phyloP scores from a whole-genome alignment of 2,329 filamentous ascomycete genomes.

The Aspergillus floridensis region DNA sequence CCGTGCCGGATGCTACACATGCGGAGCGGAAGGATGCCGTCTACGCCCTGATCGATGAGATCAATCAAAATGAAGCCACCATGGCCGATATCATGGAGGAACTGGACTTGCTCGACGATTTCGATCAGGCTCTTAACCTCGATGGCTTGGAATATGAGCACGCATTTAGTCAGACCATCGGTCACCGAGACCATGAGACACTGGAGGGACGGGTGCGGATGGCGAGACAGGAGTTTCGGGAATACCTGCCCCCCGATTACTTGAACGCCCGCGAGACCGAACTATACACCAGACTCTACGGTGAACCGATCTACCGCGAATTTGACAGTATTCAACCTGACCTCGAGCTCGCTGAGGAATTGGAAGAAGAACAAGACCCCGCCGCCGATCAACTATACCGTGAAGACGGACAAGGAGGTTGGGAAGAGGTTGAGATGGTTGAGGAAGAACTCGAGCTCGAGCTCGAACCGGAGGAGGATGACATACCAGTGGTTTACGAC shows the following conservation, averaged over 20 bases:
- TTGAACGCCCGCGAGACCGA: conserved; percentile 68
- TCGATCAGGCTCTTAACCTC: conserved; percentile 22
- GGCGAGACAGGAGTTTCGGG: conserved; percentile 72
- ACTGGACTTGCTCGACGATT: conserved; percentile 30
- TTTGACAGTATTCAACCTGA: conserved; percentile 50
- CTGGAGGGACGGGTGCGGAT: conserved; percentile 56
- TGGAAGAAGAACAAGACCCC: conserved; percentile 30
- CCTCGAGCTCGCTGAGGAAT: conserved; percentile 24
- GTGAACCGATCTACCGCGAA: conserved; percentile 73
- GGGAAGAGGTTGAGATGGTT: neutral
- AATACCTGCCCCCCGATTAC: conserved; percentile 70
- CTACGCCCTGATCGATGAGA: conserved; percentile 38
- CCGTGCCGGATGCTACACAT: conserved; percentile 14
- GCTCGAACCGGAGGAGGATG: conserved; percentile 19
- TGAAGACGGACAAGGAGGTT: conserved; percentile 34
- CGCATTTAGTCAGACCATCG: conserved; percentile 29
- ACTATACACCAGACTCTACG: conserved; percentile 79
- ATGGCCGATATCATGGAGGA: conserved; percentile 37
- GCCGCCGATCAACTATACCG: conserved; percentile 33
- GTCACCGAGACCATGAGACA: conserved; percentile 31
- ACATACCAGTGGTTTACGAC: conserved; percentile 29
- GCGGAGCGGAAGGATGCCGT: conserved; percentile 30
- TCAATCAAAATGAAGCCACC: conserved; percentile 36
- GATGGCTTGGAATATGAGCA: conserved; percentile 29
- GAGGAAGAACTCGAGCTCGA: conserved; percentile 11